Evolutionary conservation across 768 basidiomycete genomes (phyloP).

Genomic region (Paxillus rubicundulus): DNA sequence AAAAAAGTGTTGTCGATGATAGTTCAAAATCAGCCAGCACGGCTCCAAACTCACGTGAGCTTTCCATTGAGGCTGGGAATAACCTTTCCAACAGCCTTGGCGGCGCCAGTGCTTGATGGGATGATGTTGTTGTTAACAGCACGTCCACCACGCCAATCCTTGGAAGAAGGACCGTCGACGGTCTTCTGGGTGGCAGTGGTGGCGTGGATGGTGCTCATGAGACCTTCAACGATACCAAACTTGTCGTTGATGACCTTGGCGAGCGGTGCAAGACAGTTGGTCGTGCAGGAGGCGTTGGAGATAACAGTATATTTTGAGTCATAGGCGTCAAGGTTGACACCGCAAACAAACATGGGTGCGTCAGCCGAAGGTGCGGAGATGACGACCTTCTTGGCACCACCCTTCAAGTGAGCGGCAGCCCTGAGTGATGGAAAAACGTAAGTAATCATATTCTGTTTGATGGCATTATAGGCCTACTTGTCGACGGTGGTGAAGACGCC

Average conservation of each 20-base stretch:
- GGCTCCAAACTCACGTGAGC: slow-evolving; percentile 70
- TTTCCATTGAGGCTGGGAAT: slow-evolving; percentile 96
- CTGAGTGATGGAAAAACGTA: slow-evolving; percentile 33
- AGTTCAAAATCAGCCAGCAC: slow-evolving; percentile 2
- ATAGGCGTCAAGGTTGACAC: slow-evolving; percentile 94
- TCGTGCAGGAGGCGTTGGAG: slow-evolving; percentile 99
- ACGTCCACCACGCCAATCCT: slow-evolving; percentile 98
- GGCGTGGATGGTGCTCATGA: slow-evolving; percentile 98
- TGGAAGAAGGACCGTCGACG: slow-evolving; percentile 90
- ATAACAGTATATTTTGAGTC: slow-evolving; percentile 88
- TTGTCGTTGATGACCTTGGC: slow-evolving; percentile 99
- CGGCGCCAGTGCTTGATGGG: slow-evolving; percentile 97
- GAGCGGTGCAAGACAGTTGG: slow-evolving; percentile 99
- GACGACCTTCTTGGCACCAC: slow-evolving; percentile 99
- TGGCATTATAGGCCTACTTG: slow-evolving; percentile 48
- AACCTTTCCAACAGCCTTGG: slow-evolving; percentile 98
- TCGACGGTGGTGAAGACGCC: slow-evolving; percentile 98
- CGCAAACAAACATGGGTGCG: slow-evolving; percentile 91
- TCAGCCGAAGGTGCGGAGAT: slow-evolving; percentile 99
- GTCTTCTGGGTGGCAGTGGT: slow-evolving; percentile 96
- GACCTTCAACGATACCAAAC: slow-evolving; percentile 91
- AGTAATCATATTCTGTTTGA: not conserved
- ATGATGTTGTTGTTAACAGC: slow-evolving; percentile 98
- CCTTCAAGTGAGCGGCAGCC: slow-evolving; percentile 91
- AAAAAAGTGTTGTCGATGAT: not conserved